Base-by-base conservation (phyloP, 169 alveolate genomes). In the Eimeria praecox region DNA sequence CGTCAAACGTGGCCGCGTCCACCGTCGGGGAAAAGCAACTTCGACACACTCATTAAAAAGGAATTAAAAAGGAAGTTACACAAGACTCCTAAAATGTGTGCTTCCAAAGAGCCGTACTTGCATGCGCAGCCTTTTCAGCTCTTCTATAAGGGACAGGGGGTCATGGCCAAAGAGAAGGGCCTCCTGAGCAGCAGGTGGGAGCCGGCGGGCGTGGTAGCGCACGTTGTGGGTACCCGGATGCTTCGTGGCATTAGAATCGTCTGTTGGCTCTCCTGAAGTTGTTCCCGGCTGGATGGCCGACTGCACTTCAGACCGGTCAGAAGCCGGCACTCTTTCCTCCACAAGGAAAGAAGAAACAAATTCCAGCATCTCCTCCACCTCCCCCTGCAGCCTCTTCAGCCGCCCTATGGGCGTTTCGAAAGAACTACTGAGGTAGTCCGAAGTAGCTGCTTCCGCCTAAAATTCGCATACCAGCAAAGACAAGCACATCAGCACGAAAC, bases 321-420 rank as follows among this genome's bases (percentile, higher is more conserved):
- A 46, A 5, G 49, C 30, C 20, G 82, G 77, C 92, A 62, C 95
- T 62, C 91, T 38, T n/a, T 92, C 95, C 69, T 83, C 83, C 62
- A 77, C 95, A 18, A 80, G 82, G 73, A 78, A 92, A n/a, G 95
- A 92, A 27, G 95, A 92, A 12, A 92, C 92, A 30, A 87, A 94
- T 16, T 94, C 94, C 89, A 87, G 83, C 96, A 94, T 87, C 52
- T 94, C 96, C 75, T 94, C 96, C 56, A 94, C 96, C 35, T 94
- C 96, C 44, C 90, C 86, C 52, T 89, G 96, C 83, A 94, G 40
- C n/a, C 96, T 82, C 86, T 85, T 82, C 78, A 94, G 90, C 52
- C 96, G 35, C 73, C 94, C 95, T 44, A 94, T 56, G 22, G 96
- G 96, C 69, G 96, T 94, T 46, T 94, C 96, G 59, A 94, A 94